Evolutionary conservation across 1,284 basidiomycete species (phyloP).

Genomic region (Cerrena zonata): DNA sequence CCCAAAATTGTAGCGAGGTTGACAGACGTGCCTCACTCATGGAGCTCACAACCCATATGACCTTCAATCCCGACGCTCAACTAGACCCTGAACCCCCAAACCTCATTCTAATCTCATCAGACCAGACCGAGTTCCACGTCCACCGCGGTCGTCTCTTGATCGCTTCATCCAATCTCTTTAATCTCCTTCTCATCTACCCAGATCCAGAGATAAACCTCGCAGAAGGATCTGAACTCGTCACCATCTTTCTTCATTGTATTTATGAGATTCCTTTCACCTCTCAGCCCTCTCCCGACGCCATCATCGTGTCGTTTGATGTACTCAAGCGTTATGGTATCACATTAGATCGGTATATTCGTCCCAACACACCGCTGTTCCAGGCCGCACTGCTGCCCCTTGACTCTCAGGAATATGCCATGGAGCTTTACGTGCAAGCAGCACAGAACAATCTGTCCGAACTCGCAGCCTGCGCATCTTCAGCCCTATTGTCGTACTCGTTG

Average conservation of each 20-base stretch:
- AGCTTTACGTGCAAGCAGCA: conserved; percentile 13
- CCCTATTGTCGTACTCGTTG: conserved; percentile 19
- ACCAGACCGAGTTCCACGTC: not conserved
- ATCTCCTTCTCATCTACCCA: not conserved
- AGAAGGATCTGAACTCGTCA: not conserved
- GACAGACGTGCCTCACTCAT: too few species aligned
- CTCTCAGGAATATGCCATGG: too few species aligned
- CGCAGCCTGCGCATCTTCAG: conserved; percentile 21
- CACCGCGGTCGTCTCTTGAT: not conserved
- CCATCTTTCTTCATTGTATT: not conserved
- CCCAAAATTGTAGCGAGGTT: too few species aligned
- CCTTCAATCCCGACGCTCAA: not conserved
- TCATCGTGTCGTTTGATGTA: not conserved
- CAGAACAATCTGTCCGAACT: conserved; percentile 19
- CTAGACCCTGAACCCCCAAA: not conserved
- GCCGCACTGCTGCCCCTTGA: not conserved
- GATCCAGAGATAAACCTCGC: not conserved
- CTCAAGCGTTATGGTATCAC: not conserved
- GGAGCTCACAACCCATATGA: not conserved
- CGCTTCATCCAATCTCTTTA: not conserved
- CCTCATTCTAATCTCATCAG: not conserved
- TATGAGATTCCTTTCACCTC: not conserved
- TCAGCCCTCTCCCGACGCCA: not conserved
- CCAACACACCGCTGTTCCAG: not conserved
- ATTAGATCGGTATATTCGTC: not conserved